phyloP scores from a whole-genome alignment of 805 yeast genomes.

The Priceomyces haplophilus region DNA sequence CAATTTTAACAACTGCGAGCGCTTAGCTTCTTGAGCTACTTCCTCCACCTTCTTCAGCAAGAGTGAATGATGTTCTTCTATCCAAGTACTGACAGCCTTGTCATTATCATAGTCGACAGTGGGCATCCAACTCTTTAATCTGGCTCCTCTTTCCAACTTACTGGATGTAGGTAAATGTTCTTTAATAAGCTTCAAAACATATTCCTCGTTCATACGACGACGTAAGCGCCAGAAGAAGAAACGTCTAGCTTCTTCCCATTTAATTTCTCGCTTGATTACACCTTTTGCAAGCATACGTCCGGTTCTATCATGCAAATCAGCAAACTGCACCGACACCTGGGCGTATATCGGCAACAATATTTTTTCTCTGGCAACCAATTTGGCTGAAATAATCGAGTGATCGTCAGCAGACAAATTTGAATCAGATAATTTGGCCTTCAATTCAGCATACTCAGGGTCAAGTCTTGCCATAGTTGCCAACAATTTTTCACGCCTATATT shows the following conservation, averaged over 20 bases:
- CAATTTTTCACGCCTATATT: constrained; percentile 91
- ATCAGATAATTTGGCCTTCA: constrained; percentile 59
- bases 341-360: constrained; percentile 80
- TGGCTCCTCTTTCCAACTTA: constrained; percentile 79
- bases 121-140: constrained; percentile 86
- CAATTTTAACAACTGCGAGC: constrained; percentile 59
- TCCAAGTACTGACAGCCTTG: constrained; percentile 76
- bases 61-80: constrained; percentile 69
- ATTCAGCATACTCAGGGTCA: constrained; percentile 69
- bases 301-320: constrained; percentile 95
- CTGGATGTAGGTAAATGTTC: constrained; percentile 53
- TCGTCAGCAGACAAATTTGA: constrained; percentile 58
- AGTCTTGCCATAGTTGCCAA: constrained; percentile 88
- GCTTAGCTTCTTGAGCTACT: constrained; percentile 63
- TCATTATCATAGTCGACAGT: constrained; percentile 70
- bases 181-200: constrained; percentile 70
- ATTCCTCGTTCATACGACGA: constrained; percentile 92
- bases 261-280: constrained; percentile 76
- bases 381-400: constrained; percentile 58
- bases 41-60: constrained; percentile 60
- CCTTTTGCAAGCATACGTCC: constrained; percentile 98
- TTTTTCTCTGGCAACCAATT: constrained; percentile 76
- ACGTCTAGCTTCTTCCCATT: constrained; percentile 87
- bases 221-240: constrained; percentile 98
- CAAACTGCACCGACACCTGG: constrained; percentile 92